Conservation (phyloP, 441 rosid genomes). For the Viola pubescens region DNA sequence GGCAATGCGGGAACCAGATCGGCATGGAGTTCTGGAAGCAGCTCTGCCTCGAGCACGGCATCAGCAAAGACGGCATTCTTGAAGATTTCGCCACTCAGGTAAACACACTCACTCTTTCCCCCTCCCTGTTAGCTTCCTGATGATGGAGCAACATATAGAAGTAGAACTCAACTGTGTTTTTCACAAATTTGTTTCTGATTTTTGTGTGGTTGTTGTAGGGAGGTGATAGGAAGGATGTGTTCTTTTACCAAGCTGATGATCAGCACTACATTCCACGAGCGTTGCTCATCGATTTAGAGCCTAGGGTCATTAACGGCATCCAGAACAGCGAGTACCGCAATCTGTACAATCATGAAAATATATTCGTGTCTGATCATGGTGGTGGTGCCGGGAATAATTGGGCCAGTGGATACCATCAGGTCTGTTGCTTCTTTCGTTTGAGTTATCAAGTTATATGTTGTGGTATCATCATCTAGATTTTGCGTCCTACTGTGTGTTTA, state of each 20-base stretch:
- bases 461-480: conserved; percentile 14
- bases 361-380: conserved; percentile 86
- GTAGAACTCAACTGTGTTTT: not conserved
- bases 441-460: not conserved
- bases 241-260: conserved; percentile 97
- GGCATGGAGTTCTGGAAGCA: conserved; percentile 99
- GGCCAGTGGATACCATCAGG: conserved; percentile 99
- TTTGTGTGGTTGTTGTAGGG: conserved; percentile 46
- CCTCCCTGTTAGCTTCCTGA: not conserved
- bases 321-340: conserved; percentile 86
- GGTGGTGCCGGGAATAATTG: conserved; percentile 99
- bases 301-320: conserved; percentile 92
- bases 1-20: conserved; percentile 99
- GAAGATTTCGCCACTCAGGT: conserved; percentile 99
- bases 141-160: not conserved
- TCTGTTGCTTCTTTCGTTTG: conserved; percentile 17
- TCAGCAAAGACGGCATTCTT: conserved; percentile 93
- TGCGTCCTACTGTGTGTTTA: not conserved
- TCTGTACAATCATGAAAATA: conserved; percentile 91
- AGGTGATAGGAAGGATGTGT: conserved; percentile 97
- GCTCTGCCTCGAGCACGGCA: conserved; percentile 99
- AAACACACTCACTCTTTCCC: not conserved
- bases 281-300: conserved; percentile 89
- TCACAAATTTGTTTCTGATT: not conserved
- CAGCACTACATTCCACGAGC: conserved; percentile 98